Evolutionary conservation across 1,284 basidiomycete species (phyloP), one percentile per base, ranked within the genome.

Genomic region (Fomitopsis palustris): DNA sequence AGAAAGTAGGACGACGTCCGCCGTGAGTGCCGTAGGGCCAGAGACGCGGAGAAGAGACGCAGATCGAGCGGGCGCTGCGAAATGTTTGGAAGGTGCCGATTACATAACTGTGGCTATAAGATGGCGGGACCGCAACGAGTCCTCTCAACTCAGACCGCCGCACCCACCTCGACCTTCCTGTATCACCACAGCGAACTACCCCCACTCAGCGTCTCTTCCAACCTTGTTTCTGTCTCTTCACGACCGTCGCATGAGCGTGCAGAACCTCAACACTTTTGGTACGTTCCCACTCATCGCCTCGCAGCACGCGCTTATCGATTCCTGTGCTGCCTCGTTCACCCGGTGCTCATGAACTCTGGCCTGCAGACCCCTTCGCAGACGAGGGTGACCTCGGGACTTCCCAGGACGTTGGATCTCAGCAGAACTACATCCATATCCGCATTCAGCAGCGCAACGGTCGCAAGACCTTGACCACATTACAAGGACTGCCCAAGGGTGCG

Each of bases 371-470:
- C 80, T 95, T 96, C 82, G 92, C 90, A 80, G 93, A 94, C 78
- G 90, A 91, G 77, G 88, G 85, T 71, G 92, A 93, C 79, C 85
- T 92, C 75, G 83, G 79, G 74, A 79, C 81, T 67, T 83, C 78
- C 71, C 81, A 89, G 70, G 87, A 92, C 80, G 88, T 91, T 70
- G 91, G 92, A 68, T 90, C 90, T 65, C 87, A 90, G 73, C 79
- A 85, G 71, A 88, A 94, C 76, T 93, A 95, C 78, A 94, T 96
- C 75, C 94, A 96, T 76, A 92, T 96, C 73, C 93, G 94, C 81
- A 93, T 99, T 72, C 97, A 99, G 78, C 97, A 99, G 79, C 86
- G 97, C 72, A 99, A 99, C 86, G 97, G 97, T 68, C 87, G 97
- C 70, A 99, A 99, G 86, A 98, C 96, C 64, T 81, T 99, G 80